Evolutionary conservation across 257 asterid genomes (phyloP).

Genomic region (Ophiorrhiza pumila): DNA sequence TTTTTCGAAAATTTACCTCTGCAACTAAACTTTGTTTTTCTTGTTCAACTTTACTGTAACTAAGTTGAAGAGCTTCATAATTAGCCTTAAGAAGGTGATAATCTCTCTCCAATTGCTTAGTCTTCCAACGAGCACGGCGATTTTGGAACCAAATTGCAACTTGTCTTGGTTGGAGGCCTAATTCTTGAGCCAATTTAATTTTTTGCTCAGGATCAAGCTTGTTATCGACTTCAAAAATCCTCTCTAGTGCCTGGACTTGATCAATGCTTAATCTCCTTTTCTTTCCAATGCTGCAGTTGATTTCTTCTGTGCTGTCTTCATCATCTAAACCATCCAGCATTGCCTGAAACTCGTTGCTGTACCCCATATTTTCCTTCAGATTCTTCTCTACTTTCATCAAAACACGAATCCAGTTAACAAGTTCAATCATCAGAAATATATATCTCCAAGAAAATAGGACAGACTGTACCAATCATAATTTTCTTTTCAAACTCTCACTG

Average conservation of each 20-base stretch:
- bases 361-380: conserved; percentile 14
- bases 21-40: conserved; percentile 28
- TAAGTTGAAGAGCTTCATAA: conserved; percentile 41
- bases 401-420: background rate
- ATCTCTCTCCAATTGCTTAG: conserved; percentile 48
- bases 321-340: conserved; percentile 41
- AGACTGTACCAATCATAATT: background rate
- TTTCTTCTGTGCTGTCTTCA: conserved; percentile 34
- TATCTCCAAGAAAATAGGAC: background rate
- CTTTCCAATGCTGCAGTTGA: conserved; percentile 30
- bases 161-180: conserved; percentile 49
- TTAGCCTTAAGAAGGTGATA: conserved; percentile 33
- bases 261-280: conserved; percentile 38
- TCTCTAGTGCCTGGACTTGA: conserved; percentile 47
- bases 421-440: background rate
- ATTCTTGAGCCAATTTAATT: conserved; percentile 36
- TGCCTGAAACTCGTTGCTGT: conserved; percentile 31
- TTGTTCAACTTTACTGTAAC: conserved; percentile 30
- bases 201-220: conserved; percentile 46
- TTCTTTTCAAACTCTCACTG: background rate
- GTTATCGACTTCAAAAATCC: conserved; percentile 41
- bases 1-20: conserved; percentile 26
- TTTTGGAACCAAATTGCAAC: conserved; percentile 56
- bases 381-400: conserved; percentile 24
- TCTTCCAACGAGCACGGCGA: conserved; percentile 49